Percentiles rank a stretch among this genome's conserved stretches.
These are phyloP conservation scores for Aristolochia californica DNA, from an alignment of 164 flowering plant species.

Conservation along the genomic window DNA sequence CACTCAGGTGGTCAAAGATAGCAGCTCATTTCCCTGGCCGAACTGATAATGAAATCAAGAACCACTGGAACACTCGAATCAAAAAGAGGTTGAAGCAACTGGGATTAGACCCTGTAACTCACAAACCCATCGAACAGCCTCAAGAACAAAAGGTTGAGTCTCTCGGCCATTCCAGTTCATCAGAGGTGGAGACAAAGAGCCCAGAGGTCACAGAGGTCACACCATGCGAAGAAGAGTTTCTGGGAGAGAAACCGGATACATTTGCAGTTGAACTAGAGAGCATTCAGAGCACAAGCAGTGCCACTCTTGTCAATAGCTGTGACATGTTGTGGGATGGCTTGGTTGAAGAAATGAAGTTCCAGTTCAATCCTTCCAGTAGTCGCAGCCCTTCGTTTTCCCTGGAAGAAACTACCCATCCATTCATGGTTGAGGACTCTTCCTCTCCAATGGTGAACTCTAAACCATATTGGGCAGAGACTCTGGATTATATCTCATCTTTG, in stretches of 20 bases:
- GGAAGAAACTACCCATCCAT: conserved; percentile 24
- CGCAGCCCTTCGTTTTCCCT: conserved; percentile 26
- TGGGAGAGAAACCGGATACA: conserved; percentile 11
- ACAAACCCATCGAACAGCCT: conserved; percentile 29
- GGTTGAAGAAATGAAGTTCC: conserved; percentile 22
- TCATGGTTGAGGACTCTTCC: conserved; percentile 18
- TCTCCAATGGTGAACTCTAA: conserved; percentile 19
- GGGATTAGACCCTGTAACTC: conserved; percentile 56
- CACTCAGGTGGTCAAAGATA: conserved; percentile 64
- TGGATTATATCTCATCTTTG: conserved; percentile 45
- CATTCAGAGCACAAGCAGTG: conserved; percentile 11
- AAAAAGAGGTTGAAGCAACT: conserved; percentile 48
- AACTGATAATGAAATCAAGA: conserved; percentile 72
- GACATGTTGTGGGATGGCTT: conserved; percentile 22
- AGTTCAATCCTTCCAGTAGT: conserved; percentile 6
- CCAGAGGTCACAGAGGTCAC: background rate
- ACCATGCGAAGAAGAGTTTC: background rate
- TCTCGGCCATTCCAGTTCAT: background rate
- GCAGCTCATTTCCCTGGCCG: conserved; percentile 69
- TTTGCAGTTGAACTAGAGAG: conserved; percentile 9
- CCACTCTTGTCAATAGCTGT: conserved; percentile 9
- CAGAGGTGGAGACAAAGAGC: conserved; percentile 1
- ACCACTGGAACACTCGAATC: conserved; percentile 70
- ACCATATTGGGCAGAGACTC: conserved; percentile 33
- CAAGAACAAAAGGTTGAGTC: conserved; percentile 7